Percentiles rank a stretch among this genome's conserved stretches.
phyloP scores from a whole-genome alignment of 2,329 filamentous ascomycete genomes.

The Pseudogymnoascus sp. region DNA sequence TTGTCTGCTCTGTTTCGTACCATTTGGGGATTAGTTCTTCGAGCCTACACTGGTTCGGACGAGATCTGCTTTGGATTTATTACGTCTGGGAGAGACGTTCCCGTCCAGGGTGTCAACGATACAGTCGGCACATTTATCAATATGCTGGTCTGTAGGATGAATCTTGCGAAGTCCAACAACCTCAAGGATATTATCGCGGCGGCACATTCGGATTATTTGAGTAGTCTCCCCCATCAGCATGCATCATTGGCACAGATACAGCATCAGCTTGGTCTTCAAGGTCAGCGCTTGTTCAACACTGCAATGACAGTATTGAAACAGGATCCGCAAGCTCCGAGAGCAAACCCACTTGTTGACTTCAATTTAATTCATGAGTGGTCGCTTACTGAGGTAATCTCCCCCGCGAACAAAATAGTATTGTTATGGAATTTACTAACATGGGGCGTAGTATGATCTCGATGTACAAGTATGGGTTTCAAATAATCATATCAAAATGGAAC shows the following conservation, averaged over 20 bases:
- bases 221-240: conserved; percentile 27
- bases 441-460: neutral
- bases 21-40: conserved; percentile 33
- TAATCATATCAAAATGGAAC: conserved; percentile 27
- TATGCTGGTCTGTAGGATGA: conserved; percentile 27
- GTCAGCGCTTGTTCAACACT: conserved; percentile 19
- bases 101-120: conserved; percentile 36
- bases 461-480: conserved; percentile 14
- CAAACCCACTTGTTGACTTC: neutral
- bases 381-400: neutral
- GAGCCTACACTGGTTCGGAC: conserved; percentile 20
- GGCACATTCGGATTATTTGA: conserved; percentile 21
- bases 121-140: conserved; percentile 33
- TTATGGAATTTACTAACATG: conserved; percentile 10
- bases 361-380: neutral
- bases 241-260: conserved; percentile 38
- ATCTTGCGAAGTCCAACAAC: neutral
- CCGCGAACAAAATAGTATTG: too few relatives aligned
- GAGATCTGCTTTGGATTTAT: conserved; percentile 35
- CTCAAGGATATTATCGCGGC: neutral
- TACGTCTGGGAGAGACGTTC: conserved; percentile 35
- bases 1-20: conserved; percentile 21
- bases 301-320: conserved; percentile 2
- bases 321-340: neutral
- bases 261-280: conserved; percentile 14